Conservation (phyloP, 2,329 filamentous ascomycete genomes). For the Xylariaceae sp. region DNA sequence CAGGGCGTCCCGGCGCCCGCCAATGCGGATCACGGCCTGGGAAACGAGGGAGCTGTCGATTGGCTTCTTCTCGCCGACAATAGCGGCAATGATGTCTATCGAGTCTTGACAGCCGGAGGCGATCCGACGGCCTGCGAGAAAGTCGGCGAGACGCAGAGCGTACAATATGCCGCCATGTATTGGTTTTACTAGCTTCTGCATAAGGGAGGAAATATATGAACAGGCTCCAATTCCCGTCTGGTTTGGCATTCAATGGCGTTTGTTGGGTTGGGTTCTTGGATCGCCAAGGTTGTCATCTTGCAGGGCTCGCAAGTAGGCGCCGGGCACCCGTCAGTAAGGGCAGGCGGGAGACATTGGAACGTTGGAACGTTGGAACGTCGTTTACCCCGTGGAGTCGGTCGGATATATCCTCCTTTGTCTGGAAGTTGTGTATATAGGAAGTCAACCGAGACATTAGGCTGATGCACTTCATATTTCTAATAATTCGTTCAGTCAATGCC, state of each 20-base stretch:
- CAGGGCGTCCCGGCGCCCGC: constrained; percentile 47
- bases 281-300: background rate
- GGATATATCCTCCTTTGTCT: constrained; percentile 14
- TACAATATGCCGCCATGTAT: constrained; percentile 53
- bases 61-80: constrained; percentile 47
- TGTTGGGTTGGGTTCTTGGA: background rate
- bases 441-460: background rate
- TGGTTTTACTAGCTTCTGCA: constrained; percentile 43
- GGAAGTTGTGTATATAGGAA: constrained; percentile 15
- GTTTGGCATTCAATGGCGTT: constrained; percentile 17
- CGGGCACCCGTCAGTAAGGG: background rate
- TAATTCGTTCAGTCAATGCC: background rate
- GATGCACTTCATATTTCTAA: background rate
- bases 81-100: constrained; percentile 44
- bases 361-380: background rate
- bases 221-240: background rate
- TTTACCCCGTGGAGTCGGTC: constrained; percentile 10
- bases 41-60: constrained; percentile 47
- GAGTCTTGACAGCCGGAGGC: constrained; percentile 51
- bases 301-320: background rate
- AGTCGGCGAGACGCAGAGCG: constrained; percentile 42
- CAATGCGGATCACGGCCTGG: constrained; percentile 40
- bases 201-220: background rate
- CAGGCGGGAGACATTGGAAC: background rate
- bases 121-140: constrained; percentile 38